Percentiles rank a stretch among this genome's conserved stretches.
These are phyloP conservation scores for Vigna radiata DNA, from an alignment of 306 rosid species.

Conservation along the genomic window DNA sequence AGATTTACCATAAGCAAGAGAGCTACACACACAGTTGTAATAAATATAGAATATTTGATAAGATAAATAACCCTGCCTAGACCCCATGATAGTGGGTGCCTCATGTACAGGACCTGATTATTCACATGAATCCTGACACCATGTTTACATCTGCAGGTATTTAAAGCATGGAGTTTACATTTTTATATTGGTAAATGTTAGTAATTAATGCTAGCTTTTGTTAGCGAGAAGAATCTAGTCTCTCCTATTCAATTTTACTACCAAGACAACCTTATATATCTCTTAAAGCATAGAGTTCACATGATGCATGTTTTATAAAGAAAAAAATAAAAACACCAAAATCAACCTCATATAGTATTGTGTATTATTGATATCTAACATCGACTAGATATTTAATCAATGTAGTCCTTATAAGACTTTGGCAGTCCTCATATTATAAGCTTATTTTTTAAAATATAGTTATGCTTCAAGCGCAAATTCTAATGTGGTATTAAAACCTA, in stretches of 20 bases:
- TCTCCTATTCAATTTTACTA: too few relatives aligned
- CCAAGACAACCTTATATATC: too few relatives aligned
- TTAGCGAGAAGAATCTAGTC: too few relatives aligned
- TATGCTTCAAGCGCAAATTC: background rate
- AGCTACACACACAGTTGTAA: too few relatives aligned
- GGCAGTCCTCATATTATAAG: background rate
- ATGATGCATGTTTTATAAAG: constrained; percentile 10
- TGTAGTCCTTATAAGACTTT: background rate
- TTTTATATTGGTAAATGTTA: too few relatives aligned
- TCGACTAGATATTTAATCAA: background rate
- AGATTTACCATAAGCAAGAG: too few relatives aligned
- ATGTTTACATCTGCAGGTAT: background rate
- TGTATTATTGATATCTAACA: background rate
- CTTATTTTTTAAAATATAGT: background rate
- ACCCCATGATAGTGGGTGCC: too few relatives aligned
- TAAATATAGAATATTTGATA: too few relatives aligned
- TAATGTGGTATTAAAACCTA: background rate
- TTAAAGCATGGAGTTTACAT: background rate
- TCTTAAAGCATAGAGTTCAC: constrained; percentile 1
- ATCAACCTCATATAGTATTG: constrained; percentile 30
- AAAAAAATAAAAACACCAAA: constrained; percentile 1
- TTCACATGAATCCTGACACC: too few relatives aligned
- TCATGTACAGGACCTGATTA: too few relatives aligned
- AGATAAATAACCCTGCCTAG: too few relatives aligned
- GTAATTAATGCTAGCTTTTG: too few relatives aligned